Percentiles rank a stretch among this genome's conserved stretches.
phyloP scores from a whole-genome alignment of 1,284 basidiomycete genomes.

The Phellopilus nigrolimitatus region DNA sequence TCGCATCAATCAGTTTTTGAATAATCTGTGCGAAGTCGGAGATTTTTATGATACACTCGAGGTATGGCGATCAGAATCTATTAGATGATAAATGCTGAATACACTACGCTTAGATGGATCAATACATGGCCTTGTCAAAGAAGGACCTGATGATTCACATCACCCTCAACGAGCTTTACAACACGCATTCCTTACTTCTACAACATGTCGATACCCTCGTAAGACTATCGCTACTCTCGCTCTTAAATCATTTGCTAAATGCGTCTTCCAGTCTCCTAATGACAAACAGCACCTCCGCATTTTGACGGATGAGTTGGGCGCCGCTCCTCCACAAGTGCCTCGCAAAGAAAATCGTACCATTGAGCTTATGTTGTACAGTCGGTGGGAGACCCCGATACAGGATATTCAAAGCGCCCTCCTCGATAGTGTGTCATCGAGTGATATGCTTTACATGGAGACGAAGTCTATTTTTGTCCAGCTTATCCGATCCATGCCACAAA shows the following conservation, averaged over 20 bases:
- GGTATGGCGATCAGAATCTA: too few relatives aligned
- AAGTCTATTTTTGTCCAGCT: constrained; percentile 99
- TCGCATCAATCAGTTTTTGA: constrained; percentile 95
- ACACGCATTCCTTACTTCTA: constrained; percentile 90
- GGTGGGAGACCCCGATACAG: constrained; percentile 99
- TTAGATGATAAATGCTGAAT: too few relatives aligned
- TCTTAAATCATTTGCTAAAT: constrained; percentile 16
- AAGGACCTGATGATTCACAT: constrained; percentile 98
- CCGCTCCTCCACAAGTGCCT: constrained; percentile 90
- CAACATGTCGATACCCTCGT: constrained; percentile 96
- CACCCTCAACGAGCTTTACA: constrained; percentile 98
- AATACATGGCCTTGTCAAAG: constrained; percentile 99
- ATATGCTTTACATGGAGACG: constrained; percentile 99
- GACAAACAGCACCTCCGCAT: constrained; percentile 97
- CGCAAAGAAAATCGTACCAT: constrained; percentile 96
- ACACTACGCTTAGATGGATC: constrained; percentile 76
- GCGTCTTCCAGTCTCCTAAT: constrained; percentile 76
- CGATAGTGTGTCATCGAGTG: constrained; percentile 95
- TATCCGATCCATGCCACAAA: constrained; percentile 88
- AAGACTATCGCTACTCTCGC: constrained; percentile 30
- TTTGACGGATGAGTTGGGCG: constrained; percentile 90
- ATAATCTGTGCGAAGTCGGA: constrained; percentile 94
- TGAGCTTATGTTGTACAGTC: constrained; percentile 89
- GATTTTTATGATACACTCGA: constrained; percentile 99
- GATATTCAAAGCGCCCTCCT: constrained; percentile 96